Evolutionary conservation across 2,329 filamentous ascomycete genomes (phyloP).

Genomic region (Ceratocystis variospora): DNA sequence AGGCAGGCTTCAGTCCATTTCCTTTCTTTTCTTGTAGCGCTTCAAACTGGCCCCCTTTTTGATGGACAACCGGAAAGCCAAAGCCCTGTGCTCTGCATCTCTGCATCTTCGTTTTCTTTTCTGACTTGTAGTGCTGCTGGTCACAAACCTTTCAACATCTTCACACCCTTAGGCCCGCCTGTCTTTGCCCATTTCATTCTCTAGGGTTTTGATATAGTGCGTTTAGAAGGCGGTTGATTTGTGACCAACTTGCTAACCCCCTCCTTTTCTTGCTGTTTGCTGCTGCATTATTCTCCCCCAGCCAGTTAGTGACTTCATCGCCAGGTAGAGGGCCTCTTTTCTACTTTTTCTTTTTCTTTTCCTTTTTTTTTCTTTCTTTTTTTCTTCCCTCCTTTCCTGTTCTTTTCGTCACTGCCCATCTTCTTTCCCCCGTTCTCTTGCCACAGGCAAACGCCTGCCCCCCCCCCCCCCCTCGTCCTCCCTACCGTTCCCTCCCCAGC

Average conservation of each 20-base stretch:
- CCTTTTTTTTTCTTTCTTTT: constrained; percentile 1
- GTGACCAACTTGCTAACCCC: neutral
- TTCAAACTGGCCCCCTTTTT: neutral
- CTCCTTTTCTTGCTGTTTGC: neutral
- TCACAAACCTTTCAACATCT: neutral
- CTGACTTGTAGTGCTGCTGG: neutral
- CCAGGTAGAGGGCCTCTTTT: constrained; percentile 4
- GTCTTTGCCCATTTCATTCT: neutral
- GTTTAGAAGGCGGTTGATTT: neutral
- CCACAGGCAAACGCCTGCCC: neutral
- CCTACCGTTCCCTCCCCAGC: neutral
- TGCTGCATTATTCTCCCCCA: neutral
- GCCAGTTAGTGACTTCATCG: constrained; percentile 2
- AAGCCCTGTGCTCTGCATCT: too few relatives aligned
- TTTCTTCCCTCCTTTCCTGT: constrained; percentile 1
- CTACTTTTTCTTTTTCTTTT: neutral
- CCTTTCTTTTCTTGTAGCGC: neutral
- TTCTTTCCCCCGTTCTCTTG: neutral
- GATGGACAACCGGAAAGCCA: neutral
- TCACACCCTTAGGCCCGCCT: neutral
- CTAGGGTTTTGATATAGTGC: neutral
- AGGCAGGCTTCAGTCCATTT: neutral
- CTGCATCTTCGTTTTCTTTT: neutral
- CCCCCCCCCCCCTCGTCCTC: neutral
- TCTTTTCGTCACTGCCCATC: neutral